Conservation (phyloP, 164 flowering plant species). For the Magnolia kwangsiensis region DNA sequence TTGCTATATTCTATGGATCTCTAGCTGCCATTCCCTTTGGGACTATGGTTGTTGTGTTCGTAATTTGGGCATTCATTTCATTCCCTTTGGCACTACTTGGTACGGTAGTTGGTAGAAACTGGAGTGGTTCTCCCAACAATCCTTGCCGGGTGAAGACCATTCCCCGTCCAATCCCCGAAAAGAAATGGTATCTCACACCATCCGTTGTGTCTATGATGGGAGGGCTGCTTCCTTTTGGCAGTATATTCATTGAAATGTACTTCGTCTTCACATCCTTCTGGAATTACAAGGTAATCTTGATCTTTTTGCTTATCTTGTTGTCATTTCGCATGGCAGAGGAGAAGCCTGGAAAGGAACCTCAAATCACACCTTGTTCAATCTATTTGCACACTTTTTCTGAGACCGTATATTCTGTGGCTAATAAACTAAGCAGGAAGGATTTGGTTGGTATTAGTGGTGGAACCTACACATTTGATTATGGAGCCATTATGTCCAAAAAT, state of each 20-base stretch:
- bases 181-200: conserved; percentile 98
- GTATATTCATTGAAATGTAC: conserved; percentile 98
- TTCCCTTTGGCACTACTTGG: conserved; percentile 98
- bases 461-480: background rate
- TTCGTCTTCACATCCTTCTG: conserved; percentile 99
- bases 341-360: background rate
- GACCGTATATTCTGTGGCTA: background rate
- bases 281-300: conserved; percentile 87
- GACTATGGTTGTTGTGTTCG: conserved; percentile 91
- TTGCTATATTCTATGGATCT: conserved; percentile 97
- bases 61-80: conserved; percentile 95
- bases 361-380: background rate
- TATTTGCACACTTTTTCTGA: background rate
- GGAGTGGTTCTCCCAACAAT: conserved; percentile 99
- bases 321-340: background rate
- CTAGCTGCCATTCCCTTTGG: conserved; percentile 99
- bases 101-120: conserved; percentile 95
- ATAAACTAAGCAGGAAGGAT: background rate
- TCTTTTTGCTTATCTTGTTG: background rate
- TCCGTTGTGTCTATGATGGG: conserved; percentile 95
- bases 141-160: conserved; percentile 99
- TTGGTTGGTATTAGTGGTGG: background rate
- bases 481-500: background rate
- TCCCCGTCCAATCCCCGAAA: conserved; percentile 97
- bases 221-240: conserved; percentile 97